Evolutionary conservation across 768 basidiomycete species (phyloP).

Genomic region (Pilatotrama ljubarskyi): DNA sequence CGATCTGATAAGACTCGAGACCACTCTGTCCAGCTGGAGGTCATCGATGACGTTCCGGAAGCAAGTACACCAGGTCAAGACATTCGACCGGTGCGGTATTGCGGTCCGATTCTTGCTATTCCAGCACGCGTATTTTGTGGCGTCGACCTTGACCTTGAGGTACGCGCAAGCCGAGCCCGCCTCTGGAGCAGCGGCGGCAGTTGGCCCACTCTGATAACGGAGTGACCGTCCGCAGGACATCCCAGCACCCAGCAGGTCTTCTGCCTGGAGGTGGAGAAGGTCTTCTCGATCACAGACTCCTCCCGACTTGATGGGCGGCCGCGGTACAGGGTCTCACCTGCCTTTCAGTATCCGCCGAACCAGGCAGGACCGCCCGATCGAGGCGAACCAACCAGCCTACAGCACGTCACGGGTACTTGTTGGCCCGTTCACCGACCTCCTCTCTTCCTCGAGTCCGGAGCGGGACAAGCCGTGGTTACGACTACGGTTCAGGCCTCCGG

Average conservation of each 20-base stretch:
- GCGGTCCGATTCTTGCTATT: background rate
- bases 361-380: background rate
- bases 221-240: background rate
- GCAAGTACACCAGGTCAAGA: background rate
- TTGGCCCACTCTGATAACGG: background rate
- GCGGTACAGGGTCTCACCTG: background rate
- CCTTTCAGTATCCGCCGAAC: background rate
- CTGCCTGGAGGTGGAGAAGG: background rate
- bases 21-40: background rate
- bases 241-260: background rate
- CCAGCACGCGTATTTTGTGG: background rate
- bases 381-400: background rate
- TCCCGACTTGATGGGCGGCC: background rate
- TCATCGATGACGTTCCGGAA: conserved; percentile 7
- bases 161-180: background rate
- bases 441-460: background rate
- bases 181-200: background rate
- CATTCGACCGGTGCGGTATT: conserved; percentile 1
- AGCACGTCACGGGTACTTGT: background rate
- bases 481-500: too few relatives aligned
- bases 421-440: conserved; percentile 10
- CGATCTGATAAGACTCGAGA: conserved; percentile 7
- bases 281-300: conserved; percentile 2
- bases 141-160: background rate
- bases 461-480: too few relatives aligned